Base-by-base conservation (phyloP, 371 early-diverging fungal genomes). In the Choanephora cucurbitarum region DNA sequence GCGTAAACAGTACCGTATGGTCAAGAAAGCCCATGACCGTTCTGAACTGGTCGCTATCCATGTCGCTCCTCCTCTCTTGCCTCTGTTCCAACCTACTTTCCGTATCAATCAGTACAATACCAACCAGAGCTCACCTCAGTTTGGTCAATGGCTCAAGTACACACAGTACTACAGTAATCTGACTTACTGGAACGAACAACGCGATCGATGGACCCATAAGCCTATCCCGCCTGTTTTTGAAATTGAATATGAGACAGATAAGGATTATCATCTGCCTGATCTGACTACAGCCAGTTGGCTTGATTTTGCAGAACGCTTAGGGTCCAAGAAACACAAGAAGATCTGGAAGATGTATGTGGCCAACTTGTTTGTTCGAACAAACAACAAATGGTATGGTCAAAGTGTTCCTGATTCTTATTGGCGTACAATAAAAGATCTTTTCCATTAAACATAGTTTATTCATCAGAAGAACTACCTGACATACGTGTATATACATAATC, bases 401-500 rank as follows among this genome's bases (percentile, higher is more conserved):
- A 54, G 58, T 45, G 42, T 58, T 10, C 43, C 37, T 52, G 23
- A 37, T 41, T 7, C 28, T 5, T 5, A 7, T 28, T n/a, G n/a
- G n/a, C n/a, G n/a, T n/a, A n/a, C n/a, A n/a, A n/a, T n/a, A n/a
- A n/a, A n/a, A n/a, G n/a, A n/a, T n/a, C n/a, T n/a, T n/a, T n/a
- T n/a, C n/a, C n/a, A n/a, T n/a, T n/a, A n/a, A n/a, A n/a, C n/a
- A n/a, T n/a, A n/a, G n/a, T n/a, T n/a, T n/a, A n/a, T n/a, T n/a
- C n/a, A n/a, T n/a, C n/a, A n/a, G n/a, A n/a, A n/a, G n/a, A n/a
- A n/a, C n/a, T n/a, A n/a, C 28, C 28, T 28, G 77, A 67, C 87
- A 86, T 86, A 28, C 87, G 72, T 6, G 82, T 82, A 79, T 79
- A 85, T n/a, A 86, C 87, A 70, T 86, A 86, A 54, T 86, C 85